Percentiles rank a stretch among this genome's conserved stretches.
Evolutionary conservation across 2,329 filamentous ascomycete species (phyloP).

Genomic region (Westerdykella sp.): DNA sequence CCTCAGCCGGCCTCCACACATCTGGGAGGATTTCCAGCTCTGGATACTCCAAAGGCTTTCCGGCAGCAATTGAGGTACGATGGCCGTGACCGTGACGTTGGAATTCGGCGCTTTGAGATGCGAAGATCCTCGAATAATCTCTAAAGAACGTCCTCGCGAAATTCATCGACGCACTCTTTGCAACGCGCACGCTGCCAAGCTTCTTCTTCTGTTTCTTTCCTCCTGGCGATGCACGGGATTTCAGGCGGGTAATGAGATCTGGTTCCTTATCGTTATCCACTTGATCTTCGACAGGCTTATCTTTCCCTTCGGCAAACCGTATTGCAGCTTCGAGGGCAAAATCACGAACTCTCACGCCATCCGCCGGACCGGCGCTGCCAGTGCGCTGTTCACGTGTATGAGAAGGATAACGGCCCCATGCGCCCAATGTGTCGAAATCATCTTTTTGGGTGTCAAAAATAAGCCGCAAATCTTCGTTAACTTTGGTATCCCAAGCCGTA

Average conservation of each 20-base stretch:
- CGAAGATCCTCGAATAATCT: conserved; percentile 43
- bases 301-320: conserved; percentile 14
- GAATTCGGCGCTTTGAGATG: conserved; percentile 35
- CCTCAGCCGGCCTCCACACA: conserved; percentile 18
- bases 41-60: conserved; percentile 41
- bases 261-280: conserved; percentile 13
- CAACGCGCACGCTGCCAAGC: conserved; percentile 57
- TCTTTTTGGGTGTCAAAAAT: conserved; percentile 27
- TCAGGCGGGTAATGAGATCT: conserved; percentile 19
- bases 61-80: conserved; percentile 38
- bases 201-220: conserved; percentile 48
- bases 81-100: conserved; percentile 39
- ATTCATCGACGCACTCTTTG: conserved; percentile 49
- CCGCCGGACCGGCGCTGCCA: conserved; percentile 34
- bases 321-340: conserved; percentile 37
- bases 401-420: conserved; percentile 44
- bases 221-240: conserved; percentile 15
- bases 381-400: conserved; percentile 40
- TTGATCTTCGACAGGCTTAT: conserved; percentile 2
- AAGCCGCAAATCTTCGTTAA: conserved; percentile 9
- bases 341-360: conserved; percentile 39
- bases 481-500: conserved; percentile 1
- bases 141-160: conserved; percentile 38
- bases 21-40: conserved; percentile 44
- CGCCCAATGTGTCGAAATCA: conserved; percentile 21